Evolutionary conservation across 768 basidiomycete genomes (phyloP).

Genomic region (Panaeolus cyanescens): DNA sequence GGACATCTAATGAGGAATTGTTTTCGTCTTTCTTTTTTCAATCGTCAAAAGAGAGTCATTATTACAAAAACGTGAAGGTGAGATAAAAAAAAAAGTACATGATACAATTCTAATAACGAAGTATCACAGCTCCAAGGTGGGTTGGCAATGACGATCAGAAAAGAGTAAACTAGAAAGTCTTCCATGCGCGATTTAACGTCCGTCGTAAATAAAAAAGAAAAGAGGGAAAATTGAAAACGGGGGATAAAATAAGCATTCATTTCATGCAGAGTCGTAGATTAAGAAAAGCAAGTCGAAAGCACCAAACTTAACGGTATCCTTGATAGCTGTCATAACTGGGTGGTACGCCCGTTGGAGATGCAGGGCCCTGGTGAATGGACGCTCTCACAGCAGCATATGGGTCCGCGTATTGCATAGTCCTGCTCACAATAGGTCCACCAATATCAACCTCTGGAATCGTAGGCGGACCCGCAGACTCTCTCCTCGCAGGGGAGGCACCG

Average conservation of each 20-base stretch:
- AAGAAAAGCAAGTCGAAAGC: neutral
- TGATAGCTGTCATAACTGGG: conserved; percentile 59
- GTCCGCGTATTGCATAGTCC: conserved; percentile 94
- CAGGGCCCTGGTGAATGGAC: conserved; percentile 38
- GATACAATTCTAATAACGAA: conserved; percentile 1
- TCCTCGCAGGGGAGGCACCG: conserved; percentile 36
- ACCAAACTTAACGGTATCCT: conserved; percentile 42
- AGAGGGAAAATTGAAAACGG: neutral
- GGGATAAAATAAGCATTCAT: conserved; percentile 8
- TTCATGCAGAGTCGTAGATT: conserved; percentile 11
- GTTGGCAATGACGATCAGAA: neutral
- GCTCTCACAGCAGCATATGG: conserved; percentile 84
- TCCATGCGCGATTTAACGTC: neutral
- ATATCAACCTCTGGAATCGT: conserved; percentile 44
- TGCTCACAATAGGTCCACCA: conserved; percentile 62
- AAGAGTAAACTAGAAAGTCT: neutral
- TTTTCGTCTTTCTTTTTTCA: neutral
- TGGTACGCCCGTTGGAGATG: conserved; percentile 30
- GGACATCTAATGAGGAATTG: neutral
- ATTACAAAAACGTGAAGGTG: neutral
- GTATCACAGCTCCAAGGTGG: neutral
- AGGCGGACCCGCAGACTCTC: conserved; percentile 31
- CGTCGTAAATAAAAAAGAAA: neutral
- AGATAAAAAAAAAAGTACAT: neutral
- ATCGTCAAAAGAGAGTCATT: neutral